Conservation (phyloP, 163 green algal genomes). For the Chlamydomonas reinhardtii region DNA sequence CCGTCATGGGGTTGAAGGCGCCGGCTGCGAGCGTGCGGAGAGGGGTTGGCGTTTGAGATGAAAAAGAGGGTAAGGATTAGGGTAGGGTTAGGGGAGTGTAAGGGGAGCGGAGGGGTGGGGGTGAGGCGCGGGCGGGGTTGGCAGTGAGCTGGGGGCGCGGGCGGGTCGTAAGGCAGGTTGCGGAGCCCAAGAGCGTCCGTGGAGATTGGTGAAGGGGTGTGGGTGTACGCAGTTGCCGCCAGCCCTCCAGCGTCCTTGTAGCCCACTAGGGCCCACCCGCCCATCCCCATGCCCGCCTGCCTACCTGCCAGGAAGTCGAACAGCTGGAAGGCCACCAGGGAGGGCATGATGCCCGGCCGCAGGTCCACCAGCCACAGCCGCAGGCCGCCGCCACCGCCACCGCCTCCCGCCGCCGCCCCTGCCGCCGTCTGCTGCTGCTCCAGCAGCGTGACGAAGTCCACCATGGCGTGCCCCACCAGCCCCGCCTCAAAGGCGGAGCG, state of each 20-base stretch:
- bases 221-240: too few species aligned
- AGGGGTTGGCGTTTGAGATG: too few species aligned
- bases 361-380: conserved; percentile 78
- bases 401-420: background rate
- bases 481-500: conserved; percentile 51
- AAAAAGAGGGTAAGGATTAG: background rate
- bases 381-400: conserved; percentile 22
- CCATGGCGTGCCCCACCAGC: conserved; percentile 70
- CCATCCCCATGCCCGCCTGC: too few species aligned
- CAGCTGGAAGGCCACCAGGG: conserved; percentile 72
- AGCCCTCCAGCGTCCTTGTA: too few species aligned
- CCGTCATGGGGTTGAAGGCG: conserved; percentile 53
- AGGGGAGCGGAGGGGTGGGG: too few species aligned
- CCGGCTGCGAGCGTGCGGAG: conserved; percentile 7
- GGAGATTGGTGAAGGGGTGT: too few species aligned
- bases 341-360: conserved; percentile 53
- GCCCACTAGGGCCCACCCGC: too few species aligned
- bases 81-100: background rate
- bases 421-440: conserved; percentile 28
- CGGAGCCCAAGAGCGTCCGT: too few species aligned
- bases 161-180: too few species aligned
- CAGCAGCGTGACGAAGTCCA: conserved; percentile 75
- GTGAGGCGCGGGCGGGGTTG: too few species aligned
- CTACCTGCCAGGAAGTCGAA: conserved; percentile 77
- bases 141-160: too few species aligned